A percentile compares a stretch with the other conserved stretches of the same genome.
Evolutionary conservation across 495 filamentous ascomycete genomes (phyloP).

Genomic region (Letharia lupina): DNA sequence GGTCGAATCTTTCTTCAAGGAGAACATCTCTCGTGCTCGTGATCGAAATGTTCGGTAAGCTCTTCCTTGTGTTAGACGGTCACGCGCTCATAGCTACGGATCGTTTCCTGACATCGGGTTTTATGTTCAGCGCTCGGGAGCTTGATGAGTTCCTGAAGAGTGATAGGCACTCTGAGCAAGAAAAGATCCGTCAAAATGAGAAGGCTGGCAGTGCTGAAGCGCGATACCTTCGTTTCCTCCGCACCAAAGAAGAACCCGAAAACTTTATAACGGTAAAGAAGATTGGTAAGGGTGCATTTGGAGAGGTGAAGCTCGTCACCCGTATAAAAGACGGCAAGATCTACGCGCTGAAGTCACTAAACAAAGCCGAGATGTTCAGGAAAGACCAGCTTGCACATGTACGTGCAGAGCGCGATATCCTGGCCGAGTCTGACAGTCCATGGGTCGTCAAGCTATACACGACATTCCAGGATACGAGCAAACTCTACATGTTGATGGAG

Average conservation of each 20-base stretch:
- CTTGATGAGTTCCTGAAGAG: conserved; percentile 75
- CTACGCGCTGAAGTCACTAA: conserved; percentile 94
- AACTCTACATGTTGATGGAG: conserved; percentile 98
- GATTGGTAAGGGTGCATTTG: conserved; percentile 98
- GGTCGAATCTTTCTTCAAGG: conserved; percentile 87
- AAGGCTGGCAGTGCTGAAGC: conserved; percentile 76
- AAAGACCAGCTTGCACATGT: conserved; percentile 99
- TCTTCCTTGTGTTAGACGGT: neutral
- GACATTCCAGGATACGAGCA: conserved; percentile 91
- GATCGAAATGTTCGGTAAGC: conserved; percentile 84
- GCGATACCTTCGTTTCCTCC: conserved; percentile 84
- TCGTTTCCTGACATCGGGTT: neutral
- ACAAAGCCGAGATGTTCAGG: conserved; percentile 99
- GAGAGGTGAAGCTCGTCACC: conserved; percentile 93
- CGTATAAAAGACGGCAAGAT: conserved; percentile 95
- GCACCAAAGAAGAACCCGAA: conserved; percentile 80
- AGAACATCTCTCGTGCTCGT: conserved; percentile 84
- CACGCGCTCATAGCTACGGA: neutral
- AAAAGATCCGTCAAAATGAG: conserved; percentile 69
- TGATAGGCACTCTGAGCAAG: conserved; percentile 59
- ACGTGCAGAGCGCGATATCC: conserved; percentile 91
- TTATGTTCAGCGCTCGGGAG: conserved; percentile 63
- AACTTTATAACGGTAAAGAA: conserved; percentile 96
- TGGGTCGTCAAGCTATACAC: conserved; percentile 98
- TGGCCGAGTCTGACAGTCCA: conserved; percentile 95